These are phyloP conservation scores for Adansonia digitata DNA, from an alignment of 345 rosid species.

Conservation along the genomic window DNA sequence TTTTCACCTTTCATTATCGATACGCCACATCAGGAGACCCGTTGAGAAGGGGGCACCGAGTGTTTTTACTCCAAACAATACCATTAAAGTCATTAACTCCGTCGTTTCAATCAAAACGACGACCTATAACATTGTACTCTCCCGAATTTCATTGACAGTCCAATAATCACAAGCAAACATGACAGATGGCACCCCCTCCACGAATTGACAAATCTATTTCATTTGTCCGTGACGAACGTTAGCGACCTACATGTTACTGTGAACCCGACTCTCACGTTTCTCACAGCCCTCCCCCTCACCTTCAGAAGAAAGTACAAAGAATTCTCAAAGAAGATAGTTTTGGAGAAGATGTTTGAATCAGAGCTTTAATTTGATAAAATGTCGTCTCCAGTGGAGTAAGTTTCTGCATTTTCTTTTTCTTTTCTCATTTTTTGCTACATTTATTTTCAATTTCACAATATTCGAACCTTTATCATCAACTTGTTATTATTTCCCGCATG, in stretches of 20 bases:
- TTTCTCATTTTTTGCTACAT: background rate
- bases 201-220: background rate
- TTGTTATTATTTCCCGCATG: background rate
- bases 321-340: background rate
- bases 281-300: background rate
- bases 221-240: background rate
- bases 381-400: conserved; percentile 13
- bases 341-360: background rate
- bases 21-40: background rate
- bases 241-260: background rate
- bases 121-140: background rate
- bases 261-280: background rate
- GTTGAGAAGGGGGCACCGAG: background rate
- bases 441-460: background rate
- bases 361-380: conserved; percentile 5
- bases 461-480: background rate
- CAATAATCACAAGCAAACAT: background rate
- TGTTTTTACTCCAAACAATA: background rate
- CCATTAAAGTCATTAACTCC: background rate
- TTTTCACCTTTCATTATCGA: background rate
- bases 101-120: background rate
- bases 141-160: background rate
- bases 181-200: background rate
- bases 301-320: background rate
- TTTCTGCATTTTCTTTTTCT: background rate